Conservation (phyloP, 129 eudicot genomes). For the Pittosporum tobira region DNA sequence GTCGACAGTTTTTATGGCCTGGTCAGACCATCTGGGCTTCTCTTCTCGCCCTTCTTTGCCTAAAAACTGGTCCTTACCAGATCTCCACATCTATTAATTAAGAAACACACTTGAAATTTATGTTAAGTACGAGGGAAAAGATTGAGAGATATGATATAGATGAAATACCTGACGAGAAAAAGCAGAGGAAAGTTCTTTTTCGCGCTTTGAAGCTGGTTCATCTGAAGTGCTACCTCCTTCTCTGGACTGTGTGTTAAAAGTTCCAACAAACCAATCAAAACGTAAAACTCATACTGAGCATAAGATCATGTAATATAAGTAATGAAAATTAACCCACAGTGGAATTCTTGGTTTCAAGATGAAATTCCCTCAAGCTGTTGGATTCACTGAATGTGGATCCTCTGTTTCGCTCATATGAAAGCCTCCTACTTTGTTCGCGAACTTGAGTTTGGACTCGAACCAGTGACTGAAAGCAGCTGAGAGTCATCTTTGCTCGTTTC, state of each 20-base stretch:
- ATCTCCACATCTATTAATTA: slow-evolving; percentile 29
- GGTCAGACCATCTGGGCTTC: slow-evolving; percentile 4
- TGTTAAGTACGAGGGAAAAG: no score
- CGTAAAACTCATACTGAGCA: background rate
- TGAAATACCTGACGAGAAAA: slow-evolving; percentile 43
- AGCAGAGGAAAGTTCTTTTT: slow-evolving; percentile 26
- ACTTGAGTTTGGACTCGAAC: slow-evolving; percentile 47
- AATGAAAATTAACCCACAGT: slow-evolving; percentile 17
- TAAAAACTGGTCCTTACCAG: slow-evolving; percentile 15
- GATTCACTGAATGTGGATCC: slow-evolving; percentile 7
- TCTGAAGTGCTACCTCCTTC: slow-evolving; percentile 16
- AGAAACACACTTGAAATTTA: background rate
- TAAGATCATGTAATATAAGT: background rate
- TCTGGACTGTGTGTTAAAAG: slow-evolving; percentile 25
- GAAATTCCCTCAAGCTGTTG: no score
- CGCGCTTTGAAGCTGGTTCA: slow-evolving; percentile 24
- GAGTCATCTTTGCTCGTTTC: slow-evolving; percentile 53
- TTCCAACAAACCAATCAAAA: background rate
- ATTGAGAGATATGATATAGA: no score
- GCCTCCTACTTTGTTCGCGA: slow-evolving; percentile 54
- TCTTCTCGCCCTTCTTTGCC: slow-evolving; percentile 14
- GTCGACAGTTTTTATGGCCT: no score
- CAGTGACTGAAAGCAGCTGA: slow-evolving; percentile 49
- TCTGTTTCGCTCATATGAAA: slow-evolving; percentile 24
- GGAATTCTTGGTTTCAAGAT: no score